Evolutionary conservation across 495 filamentous ascomycete genomes (phyloP).

Genomic region (Coniosporium apollinis): DNA sequence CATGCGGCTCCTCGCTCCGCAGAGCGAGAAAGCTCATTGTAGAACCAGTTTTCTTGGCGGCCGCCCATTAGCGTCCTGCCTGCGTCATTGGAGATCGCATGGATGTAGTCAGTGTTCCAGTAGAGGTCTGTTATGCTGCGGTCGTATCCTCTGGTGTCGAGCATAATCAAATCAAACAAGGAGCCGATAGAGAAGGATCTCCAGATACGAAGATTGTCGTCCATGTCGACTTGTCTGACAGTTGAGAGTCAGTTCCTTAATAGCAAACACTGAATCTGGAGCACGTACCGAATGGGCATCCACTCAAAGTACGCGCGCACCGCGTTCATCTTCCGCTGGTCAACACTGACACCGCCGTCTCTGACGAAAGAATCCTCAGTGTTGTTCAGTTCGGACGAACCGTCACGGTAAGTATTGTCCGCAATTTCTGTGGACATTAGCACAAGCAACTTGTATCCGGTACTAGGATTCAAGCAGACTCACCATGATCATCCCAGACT

Average conservation of each 20-base stretch:
- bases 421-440: conserved; percentile 31
- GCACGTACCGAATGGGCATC: conserved; percentile 28
- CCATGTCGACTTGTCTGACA: conserved; percentile 48
- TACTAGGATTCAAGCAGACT: too few relatives aligned
- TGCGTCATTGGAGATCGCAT: conserved; percentile 37
- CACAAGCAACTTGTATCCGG: too few relatives aligned
- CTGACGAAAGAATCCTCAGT: conserved; percentile 42
- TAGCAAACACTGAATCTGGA: neutral
- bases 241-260: conserved; percentile 1
- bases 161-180: conserved; percentile 48
- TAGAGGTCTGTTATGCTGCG: conserved; percentile 35
- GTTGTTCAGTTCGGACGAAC: conserved; percentile 36
- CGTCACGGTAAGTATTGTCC: conserved; percentile 45
- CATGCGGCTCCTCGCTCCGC: conserved; percentile 38
- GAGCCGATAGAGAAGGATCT: conserved; percentile 46
- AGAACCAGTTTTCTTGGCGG: conserved; percentile 54
- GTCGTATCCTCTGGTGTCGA: conserved; percentile 53
- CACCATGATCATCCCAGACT: conserved; percentile 54
- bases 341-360: conserved; percentile 41
- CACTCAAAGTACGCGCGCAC: conserved; percentile 59
- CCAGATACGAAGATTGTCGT: conserved; percentile 56
- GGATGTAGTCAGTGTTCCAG: conserved; percentile 39
- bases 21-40: conserved; percentile 37
- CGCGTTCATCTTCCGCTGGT: conserved; percentile 52
- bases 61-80: conserved; percentile 45